phyloP scores from a whole-genome alignment of 768 basidiomycete genomes.

The Dioszegia crocea region DNA sequence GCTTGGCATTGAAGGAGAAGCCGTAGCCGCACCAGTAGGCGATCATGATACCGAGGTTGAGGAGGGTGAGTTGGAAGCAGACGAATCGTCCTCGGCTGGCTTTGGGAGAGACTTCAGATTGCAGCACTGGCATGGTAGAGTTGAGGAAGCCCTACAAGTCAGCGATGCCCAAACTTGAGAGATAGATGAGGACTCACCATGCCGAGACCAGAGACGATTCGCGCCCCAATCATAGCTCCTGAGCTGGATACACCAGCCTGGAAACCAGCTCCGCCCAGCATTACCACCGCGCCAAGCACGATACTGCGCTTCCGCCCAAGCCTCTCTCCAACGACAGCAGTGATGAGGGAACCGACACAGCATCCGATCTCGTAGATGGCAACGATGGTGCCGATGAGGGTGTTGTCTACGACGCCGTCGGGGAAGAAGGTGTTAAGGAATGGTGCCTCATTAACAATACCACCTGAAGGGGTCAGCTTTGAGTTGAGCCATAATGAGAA shows the following conservation, averaged over 20 bases:
- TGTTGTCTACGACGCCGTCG: background rate
- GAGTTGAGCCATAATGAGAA: background rate
- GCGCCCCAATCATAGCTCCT: constrained; percentile 30
- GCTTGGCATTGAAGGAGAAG: constrained; percentile 19
- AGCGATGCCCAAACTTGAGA: background rate
- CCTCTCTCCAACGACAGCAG: constrained; percentile 16
- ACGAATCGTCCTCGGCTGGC: constrained; percentile 30
- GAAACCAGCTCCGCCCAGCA: constrained; percentile 33
- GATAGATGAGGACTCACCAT: constrained; percentile 12
- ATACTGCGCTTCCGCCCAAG: constrained; percentile 21
- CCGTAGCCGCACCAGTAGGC: constrained; percentile 40
- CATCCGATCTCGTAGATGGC: constrained; percentile 31
- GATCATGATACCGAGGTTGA: constrained; percentile 25
- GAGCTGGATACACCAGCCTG: constrained; percentile 28
- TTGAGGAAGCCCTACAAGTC: constrained; percentile 31
- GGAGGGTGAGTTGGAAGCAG: constrained; percentile 23
- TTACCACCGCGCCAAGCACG: constrained; percentile 26
- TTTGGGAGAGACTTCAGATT: constrained; percentile 30
- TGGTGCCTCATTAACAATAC: constrained; percentile 28
- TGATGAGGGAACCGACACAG: constrained; percentile 16
- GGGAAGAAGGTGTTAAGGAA: constrained; percentile 16
- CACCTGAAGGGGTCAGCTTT: constrained; percentile 27
- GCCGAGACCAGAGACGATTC: constrained; percentile 29
- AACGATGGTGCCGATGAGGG: constrained; percentile 23
- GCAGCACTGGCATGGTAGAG: constrained; percentile 34